phyloP scores from a whole-genome alignment of 1,139 yeast genomes.

The Scheffersomyces parashehatae region DNA sequence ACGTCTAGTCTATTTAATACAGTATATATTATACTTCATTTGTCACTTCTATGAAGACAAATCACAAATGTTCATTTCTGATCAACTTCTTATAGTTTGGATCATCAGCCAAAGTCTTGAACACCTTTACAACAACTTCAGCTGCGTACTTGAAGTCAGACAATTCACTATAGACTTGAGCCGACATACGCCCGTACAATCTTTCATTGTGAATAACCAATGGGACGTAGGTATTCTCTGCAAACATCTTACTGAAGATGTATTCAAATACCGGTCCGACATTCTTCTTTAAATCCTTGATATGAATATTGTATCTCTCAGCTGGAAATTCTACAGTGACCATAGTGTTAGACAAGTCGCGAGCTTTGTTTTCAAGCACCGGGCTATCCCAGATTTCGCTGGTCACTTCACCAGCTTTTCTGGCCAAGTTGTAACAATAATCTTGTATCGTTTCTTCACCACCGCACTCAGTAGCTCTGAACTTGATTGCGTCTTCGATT shows the following conservation, averaged over 20 bases:
- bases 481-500: slow-evolving; percentile 46
- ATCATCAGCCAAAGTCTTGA: slow-evolving; percentile 4
- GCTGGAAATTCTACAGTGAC: slow-evolving; percentile 48
- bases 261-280: slow-evolving; percentile 9
- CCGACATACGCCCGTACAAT: slow-evolving; percentile 54
- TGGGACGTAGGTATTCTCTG: slow-evolving; percentile 50
- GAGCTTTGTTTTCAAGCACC: slow-evolving; percentile 29
- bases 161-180: slow-evolving; percentile 59
- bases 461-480: slow-evolving; percentile 57
- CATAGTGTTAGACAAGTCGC: slow-evolving; percentile 41
- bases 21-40: too few species aligned
- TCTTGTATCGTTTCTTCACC: slow-evolving; percentile 55
- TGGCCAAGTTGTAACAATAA: slow-evolving; percentile 50
- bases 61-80: too few species aligned
- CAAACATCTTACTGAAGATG: slow-evolving; percentile 8
- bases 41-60: too few species aligned
- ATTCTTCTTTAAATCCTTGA: slow-evolving; percentile 10
- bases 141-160: slow-evolving; percentile 52
- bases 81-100: background rate
- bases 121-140: slow-evolving; percentile 21
- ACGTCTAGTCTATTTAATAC: too few species aligned
- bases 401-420: slow-evolving; percentile 38
- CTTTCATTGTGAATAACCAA: slow-evolving; percentile 40
- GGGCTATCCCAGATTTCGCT: slow-evolving; percentile 40
- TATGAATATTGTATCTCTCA: slow-evolving; percentile 11